Base-by-base conservation (phyloP, 805 yeast genomes). In the Candida sanyiensis region DNA sequence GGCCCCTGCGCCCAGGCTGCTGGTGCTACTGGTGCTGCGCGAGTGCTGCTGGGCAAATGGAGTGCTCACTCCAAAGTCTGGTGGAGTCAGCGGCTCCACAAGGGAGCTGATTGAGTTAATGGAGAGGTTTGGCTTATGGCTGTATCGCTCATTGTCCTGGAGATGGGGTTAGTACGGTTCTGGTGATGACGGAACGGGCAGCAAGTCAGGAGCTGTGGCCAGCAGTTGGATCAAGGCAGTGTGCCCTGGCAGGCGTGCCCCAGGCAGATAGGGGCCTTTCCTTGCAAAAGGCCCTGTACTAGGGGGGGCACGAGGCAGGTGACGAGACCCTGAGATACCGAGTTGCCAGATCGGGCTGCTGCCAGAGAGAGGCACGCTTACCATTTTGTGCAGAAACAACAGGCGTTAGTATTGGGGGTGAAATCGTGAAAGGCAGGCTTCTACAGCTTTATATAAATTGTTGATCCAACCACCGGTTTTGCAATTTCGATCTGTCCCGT, bases 61-160 rank as follows among this genome's bases (percentile, higher is more conserved):
- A 18, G 10, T 12, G 4, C 37, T 39, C 26, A 56, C 58, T 19
- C 56, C 51, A 21, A 53, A 43, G 23, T 48, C 64, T 45, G 77
- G 75, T 3, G 78, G 78, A 3, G 78, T 72, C 28, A 72, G 59
- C 7, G 78, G 78, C 47, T 72, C 78, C 20, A 69, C 62, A 27
- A 72, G 43, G 17, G 76, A 70, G 18, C 57, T 56, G 31, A 66
- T 52, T 11, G 72, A 67, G 47, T 69, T 67, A 47, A 53, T 48
- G 7, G 59, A 54, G 2, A 47, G 39, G 26, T 41, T 54, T 36
- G 46, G 58, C 10, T 46, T 50, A 43, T 54, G 59, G 31, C 35
- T 42, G 21, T 40, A 29, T 33, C 44, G 45, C 18, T 46, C 52
- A 39, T 47, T 45, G 37, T 44, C 42, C 51, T 49, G 37, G 4